These are phyloP conservation scores for Rhizophagus prolifer DNA, from an alignment of 192 early-diverging fungal genomes.

Conservation along the genomic window DNA sequence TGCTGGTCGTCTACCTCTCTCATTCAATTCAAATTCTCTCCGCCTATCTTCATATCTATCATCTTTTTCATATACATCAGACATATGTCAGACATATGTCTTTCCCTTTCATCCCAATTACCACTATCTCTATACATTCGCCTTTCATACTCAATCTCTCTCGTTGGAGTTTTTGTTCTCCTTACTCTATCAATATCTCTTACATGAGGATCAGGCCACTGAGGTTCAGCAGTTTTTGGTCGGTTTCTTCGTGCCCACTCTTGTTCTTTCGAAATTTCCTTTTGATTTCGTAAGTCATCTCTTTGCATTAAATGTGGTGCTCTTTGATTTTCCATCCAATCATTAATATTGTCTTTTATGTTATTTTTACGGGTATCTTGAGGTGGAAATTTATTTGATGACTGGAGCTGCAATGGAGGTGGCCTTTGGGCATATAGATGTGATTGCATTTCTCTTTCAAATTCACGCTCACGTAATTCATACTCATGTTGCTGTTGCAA, in stretches of 20 bases:
- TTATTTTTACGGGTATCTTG: neutral
- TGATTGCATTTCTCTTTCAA: neutral
- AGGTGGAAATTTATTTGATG: neutral
- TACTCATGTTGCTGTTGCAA: neutral
- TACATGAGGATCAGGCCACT: neutral
- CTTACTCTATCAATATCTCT: neutral
- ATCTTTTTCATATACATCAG: conserved; percentile 1
- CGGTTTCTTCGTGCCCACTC: neutral
- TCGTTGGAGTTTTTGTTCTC: neutral
- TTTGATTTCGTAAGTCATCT: neutral
- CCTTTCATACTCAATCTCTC: neutral
- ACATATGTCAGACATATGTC: neutral
- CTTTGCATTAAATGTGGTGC: neutral
- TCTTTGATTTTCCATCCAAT: conserved; percentile 19
- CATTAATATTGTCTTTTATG: conserved; percentile 9
- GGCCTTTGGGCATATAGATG: neutral
- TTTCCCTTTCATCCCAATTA: neutral
- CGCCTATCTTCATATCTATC: conserved; percentile 6
- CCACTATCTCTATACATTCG: neutral
- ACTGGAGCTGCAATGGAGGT: neutral
- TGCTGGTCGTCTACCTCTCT: neutral
- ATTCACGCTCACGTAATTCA: conserved; percentile 9
- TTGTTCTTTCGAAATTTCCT: neutral
- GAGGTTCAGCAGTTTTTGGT: neutral
- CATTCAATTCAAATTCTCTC: neutral